Evolutionary conservation across 495 filamentous ascomycete genomes (phyloP), one percentile per base, ranked within the genome.

Genomic region (Tuber borchii): DNA sequence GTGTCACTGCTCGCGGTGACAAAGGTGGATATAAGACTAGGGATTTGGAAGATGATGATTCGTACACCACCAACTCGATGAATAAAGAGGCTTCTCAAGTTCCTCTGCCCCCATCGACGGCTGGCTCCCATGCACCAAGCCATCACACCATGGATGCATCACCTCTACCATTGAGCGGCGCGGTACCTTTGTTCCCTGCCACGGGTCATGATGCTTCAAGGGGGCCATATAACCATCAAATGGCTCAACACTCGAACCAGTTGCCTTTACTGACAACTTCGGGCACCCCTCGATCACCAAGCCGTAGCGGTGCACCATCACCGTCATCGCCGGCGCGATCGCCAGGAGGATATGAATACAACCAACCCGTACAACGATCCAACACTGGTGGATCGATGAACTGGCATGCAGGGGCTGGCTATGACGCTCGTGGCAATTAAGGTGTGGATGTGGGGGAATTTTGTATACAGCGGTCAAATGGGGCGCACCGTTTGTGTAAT

Each of bases 1-100:
- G 92, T 76, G 93, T 91, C 70, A 97, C 95, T 16, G 95, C 95
- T 43, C 91, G 95, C 75, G 94, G 94, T 74, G 93, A 95, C 76
- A 95, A 94, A 85, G 85, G 85, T 1, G 90, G 90, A 73, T 91
- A 90, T 79, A 87, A 88, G 76, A 87, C 87, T 75, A 86, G 85
- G 37, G 90, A 93, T 69, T 87, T 95, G 40, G 93, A 94, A 68
- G 92, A 95, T 71, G 94, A 97, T 74, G 90, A 92, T 72, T 87
- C 89, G 19, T 93, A 91, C 37, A 89, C 87, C 19, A 37, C 69
- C 31, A 51, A 45, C 34, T 46, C 73, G 20, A 65, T 73, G 34
- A 45, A 73, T 16, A 75, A 68, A 46, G 85, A 84, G 70, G 81
- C 85, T 40, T 78, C 77, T 12, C 79, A 80, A 39, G 73, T 83